Conservation (phyloP, 371 early-diverging fungal genomes). For the Rhizopus stolonifer region DNA sequence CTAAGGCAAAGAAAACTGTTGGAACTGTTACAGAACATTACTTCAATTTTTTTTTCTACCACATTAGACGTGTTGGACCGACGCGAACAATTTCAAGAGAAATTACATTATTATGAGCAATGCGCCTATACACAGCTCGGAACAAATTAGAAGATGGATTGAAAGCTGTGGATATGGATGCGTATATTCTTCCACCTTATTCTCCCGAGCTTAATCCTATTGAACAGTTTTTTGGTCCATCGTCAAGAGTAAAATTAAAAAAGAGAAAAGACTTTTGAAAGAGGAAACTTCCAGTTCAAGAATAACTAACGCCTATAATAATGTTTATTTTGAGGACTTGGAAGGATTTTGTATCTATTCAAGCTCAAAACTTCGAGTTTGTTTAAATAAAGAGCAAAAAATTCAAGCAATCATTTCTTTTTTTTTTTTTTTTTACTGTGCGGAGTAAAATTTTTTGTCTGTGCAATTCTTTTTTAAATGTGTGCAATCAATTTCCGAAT, state of each 20-base stretch:
- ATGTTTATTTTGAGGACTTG: no score
- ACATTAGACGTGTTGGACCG: constrained; percentile 8
- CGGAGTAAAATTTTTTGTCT: no score
- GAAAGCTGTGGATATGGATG: constrained; percentile 1
- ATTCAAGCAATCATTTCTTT: no score
- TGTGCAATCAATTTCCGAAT: no score
- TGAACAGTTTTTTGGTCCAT: constrained; percentile 16
- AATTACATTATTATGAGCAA: constrained; percentile 7
- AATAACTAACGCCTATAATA: no score
- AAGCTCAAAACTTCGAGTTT: no score
- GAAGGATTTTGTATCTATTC: no score
- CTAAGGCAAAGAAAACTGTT: no score
- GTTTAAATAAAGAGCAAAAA: no score
- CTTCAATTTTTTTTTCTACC: constrained; percentile 5
- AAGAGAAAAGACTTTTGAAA: constrained; percentile 3
- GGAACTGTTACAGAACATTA: constrained; percentile 2
- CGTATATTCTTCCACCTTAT: constrained; percentile 14
- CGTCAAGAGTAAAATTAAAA: constrained; percentile 18
- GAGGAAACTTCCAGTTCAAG: constrained; percentile 4
- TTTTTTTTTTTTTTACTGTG: no score
- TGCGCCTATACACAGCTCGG: neutral
- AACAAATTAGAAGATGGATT: neutral
- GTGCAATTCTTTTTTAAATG: no score
- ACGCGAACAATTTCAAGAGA: neutral
- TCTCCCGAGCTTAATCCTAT: constrained; percentile 18